Conservation (phyloP, 1,139 yeast genomes). For the Nakaseomyces sp. region DNA sequence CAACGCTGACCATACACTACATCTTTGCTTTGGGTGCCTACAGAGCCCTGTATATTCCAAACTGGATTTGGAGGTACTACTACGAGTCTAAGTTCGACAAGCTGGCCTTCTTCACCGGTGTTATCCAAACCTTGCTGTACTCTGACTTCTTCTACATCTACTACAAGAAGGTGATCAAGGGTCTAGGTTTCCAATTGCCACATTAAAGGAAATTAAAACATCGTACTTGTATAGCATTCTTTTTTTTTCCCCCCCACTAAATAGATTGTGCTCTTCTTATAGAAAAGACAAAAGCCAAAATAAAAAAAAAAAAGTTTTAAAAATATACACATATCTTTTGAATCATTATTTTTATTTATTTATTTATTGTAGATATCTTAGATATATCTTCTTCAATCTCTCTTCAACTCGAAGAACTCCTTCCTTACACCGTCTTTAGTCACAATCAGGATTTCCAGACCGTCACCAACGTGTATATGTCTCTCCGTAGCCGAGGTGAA, state of each 20-base stretch:
- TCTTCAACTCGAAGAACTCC: slow-evolving; percentile 78
- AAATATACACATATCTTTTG: too few relatives aligned
- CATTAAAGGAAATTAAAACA: too few relatives aligned
- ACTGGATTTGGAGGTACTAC: slow-evolving; percentile 85
- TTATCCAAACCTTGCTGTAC: slow-evolving; percentile 76
- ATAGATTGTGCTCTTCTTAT: too few relatives aligned
- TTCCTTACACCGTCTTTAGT: slow-evolving; percentile 87
- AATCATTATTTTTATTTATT: not conserved
- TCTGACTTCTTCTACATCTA: slow-evolving; percentile 93
- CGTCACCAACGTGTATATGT: slow-evolving; percentile 97
- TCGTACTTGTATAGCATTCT: too few relatives aligned
- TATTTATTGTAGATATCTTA: not conserved
- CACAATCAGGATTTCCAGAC: slow-evolving; percentile 78
- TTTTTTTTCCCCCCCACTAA: too few relatives aligned
- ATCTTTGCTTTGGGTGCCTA: slow-evolving; percentile 88
- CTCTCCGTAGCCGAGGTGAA: slow-evolving; percentile 95
- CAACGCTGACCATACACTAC: slow-evolving; percentile 80
- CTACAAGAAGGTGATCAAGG: slow-evolving; percentile 75
- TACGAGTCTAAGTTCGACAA: slow-evolving; percentile 61
- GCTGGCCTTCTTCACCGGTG: slow-evolving; percentile 67
- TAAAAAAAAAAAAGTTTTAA: too few relatives aligned
- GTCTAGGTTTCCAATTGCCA: slow-evolving; percentile 73
- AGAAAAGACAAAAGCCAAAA: not conserved
- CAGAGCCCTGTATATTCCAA: slow-evolving; percentile 82
- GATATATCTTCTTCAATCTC: slow-evolving; percentile 43